A percentile compares a stretch with the other conserved stretches of the same genome.
Conservation (phyloP, 2,329 filamentous ascomycete genomes). For the Raffaelea ambrosiae region DNA sequence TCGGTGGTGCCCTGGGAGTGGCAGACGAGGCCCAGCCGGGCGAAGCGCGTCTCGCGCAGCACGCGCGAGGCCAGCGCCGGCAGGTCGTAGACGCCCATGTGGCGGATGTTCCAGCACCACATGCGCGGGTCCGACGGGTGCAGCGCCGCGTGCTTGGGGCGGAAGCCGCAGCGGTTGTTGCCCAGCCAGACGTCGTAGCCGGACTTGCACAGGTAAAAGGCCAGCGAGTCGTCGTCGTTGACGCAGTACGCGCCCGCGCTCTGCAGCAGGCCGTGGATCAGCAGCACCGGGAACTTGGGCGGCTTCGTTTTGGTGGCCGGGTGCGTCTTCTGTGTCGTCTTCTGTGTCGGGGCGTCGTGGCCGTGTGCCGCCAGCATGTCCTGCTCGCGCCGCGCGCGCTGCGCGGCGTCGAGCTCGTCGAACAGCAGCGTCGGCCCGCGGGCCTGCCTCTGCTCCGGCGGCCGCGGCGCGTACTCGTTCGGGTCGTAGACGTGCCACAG, state of each 20-base stretch:
- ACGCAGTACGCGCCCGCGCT: constrained; percentile 81
- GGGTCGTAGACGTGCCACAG: constrained; percentile 89
- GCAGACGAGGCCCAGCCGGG: constrained; percentile 72
- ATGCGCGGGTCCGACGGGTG: constrained; percentile 72
- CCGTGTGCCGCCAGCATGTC: constrained; percentile 12
- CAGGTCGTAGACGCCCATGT: constrained; percentile 87
- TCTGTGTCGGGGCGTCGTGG: constrained; percentile 28
- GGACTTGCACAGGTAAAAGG: constrained; percentile 85
- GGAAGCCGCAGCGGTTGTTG: constrained; percentile 84
- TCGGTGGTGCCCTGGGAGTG: constrained; percentile 91
- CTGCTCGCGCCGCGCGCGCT: constrained; percentile 4
- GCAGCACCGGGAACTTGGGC: constrained; percentile 70
- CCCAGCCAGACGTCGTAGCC: constrained; percentile 95
- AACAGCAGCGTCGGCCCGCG: constrained; percentile 57
- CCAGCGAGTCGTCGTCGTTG: constrained; percentile 82
- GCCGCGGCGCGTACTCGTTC: constrained; percentile 52
- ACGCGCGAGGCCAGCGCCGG: constrained; percentile 74
- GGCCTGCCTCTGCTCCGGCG: constrained; percentile 38
- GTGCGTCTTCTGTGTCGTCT: too few species aligned
- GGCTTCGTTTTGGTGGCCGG: too few species aligned
- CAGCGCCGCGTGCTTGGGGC: constrained; percentile 65
- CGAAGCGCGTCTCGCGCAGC: constrained; percentile 71
- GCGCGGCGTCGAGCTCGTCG: constrained; percentile 23
- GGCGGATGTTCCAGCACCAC: constrained; percentile 95
- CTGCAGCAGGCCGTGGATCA: constrained; percentile 85